Evolutionary conservation across 2,329 filamentous ascomycete genomes (phyloP), one percentile per base, ranked within the genome.

Genomic region (Alternaria incomplexa): DNA sequence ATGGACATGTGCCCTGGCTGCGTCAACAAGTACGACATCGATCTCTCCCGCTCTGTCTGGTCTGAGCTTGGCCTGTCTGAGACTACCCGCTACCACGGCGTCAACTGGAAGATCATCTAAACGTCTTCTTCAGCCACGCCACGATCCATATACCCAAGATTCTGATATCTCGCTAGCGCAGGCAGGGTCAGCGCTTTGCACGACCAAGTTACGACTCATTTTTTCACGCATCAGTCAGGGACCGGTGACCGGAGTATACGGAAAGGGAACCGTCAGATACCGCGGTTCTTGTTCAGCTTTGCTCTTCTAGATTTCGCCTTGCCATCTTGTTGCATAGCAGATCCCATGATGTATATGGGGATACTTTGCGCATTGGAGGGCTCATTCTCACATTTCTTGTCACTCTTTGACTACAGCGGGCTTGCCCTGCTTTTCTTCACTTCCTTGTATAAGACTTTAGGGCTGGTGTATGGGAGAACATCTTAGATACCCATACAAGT

Each of bases 151-250:
- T 76, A 75, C 75, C 73, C 71, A 66, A 67, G 66, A 63, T 70
- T 67, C 64, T 61, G 46, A 61, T 32, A 67, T 65, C 68, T 72
- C 64, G 76, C 77, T 79, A 78, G 76, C 77, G 77, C 77, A 75
- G 75, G 72, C 77, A 68, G 73, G 73, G 75, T 78, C 76, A 78
- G 77, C 77, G 77, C 77, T 79, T 77, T 78, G 76, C 75, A 79
- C 73, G 77, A 79, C 73, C 40, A 69, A 63, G 67, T 76, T 66
- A 77, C 68, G 75, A 77, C 62, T 62, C 64, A 61, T 56, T 66
- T 65, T 69, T 56, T 70, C 68, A 69, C 67, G 65, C 65, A 70
- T 71, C 69, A 69, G 70, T 65, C 67, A 69, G 68, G 70, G 58
- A 53, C 64, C 45, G 61, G 52, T 56, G 43, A 64, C 56, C 63